Conservation (phyloP, 441 rosid genomes). For the Adansonia gregorii region DNA sequence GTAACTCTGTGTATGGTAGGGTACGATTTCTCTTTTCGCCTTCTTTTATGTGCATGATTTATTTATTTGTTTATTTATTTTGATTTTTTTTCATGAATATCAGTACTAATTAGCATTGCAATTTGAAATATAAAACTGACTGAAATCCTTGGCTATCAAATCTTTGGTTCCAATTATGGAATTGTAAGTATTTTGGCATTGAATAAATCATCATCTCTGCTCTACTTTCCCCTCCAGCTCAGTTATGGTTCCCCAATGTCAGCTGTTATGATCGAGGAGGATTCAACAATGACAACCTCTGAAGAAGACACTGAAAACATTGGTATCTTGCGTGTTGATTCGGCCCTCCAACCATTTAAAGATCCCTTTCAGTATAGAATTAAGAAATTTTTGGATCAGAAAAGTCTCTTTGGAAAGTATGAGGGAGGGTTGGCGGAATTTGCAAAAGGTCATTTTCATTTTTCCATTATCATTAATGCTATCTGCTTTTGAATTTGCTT, state of each 20-base stretch:
- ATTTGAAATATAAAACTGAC: not conserved
- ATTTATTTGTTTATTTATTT: not conserved
- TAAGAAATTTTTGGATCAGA: conserved; percentile 58
- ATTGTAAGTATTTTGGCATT: conserved; percentile 1
- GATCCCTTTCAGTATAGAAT: conserved; percentile 69
- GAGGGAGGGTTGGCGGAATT: conserved; percentile 82
- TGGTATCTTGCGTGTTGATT: conserved; percentile 57
- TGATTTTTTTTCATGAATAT: not conserved
- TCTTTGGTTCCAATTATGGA: not conserved
- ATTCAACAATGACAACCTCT: conserved; percentile 39
- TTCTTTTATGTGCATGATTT: conserved; percentile 10
- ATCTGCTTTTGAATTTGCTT: conserved; percentile 20
- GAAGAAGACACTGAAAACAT: conserved; percentile 49
- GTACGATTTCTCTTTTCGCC: conserved; percentile 37
- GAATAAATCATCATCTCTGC: not conserved
- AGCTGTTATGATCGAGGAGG: conserved; percentile 53
- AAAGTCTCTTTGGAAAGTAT: conserved; percentile 53
- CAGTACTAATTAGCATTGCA: not conserved
- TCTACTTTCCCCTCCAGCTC: conserved; percentile 33
- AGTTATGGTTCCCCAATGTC: conserved; percentile 38
- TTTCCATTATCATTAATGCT: conserved; percentile 21
- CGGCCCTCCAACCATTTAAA: conserved; percentile 56
- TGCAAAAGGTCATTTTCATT: conserved; percentile 56
- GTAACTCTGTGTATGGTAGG: conserved; percentile 34
- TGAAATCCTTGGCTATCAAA: not conserved